Base-by-base conservation (phyloP, 2,329 filamentous ascomycete genomes). In the Alternaria atra region DNA sequence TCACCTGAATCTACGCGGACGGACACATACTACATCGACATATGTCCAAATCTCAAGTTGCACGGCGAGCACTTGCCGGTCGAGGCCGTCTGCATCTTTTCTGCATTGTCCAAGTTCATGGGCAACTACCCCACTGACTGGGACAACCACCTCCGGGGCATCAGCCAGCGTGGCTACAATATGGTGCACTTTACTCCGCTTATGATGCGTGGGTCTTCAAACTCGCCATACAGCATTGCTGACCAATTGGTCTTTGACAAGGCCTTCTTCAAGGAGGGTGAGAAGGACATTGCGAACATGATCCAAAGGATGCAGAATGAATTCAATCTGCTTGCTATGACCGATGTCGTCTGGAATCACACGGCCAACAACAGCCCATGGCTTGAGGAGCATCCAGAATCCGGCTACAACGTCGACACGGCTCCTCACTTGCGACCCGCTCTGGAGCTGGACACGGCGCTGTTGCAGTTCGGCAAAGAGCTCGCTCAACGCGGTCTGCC, bases 171-270 rank as follows among this genome's bases (percentile, higher is more conserved):
- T 63, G 94, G 94, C 46, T 99, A 99, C 85, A 99, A 99, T 81
- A 97, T 98, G 93, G 89, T 99, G 61, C 95, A 99, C 79, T 99
- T 99, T 79, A 97, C 95, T 2, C 95, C 95, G 9, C 84, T 99
- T 67, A 95, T 97, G 84, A 85, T 91, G 60, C 89, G 95, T 61
- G 95, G 95, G 58, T 86, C 84, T 44, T 99, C 95, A 53, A 97
- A 99, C 76, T 99, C 95, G 1, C 95, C 95, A 0, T 99, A 98
- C 84, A 99, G 95, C 78, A 87, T 99, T 71, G 97, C 91, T 77
- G 92, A 99, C 73, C 96, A 99, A 81, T 85, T 96, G 23, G 85
- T 85, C 44, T 99, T 96, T 84, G 96, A 99, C 76, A 86, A 90
- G 5, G 82, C 82, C 8, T 87, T 90, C 73, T 99, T 99, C 73